Evolutionary conservation across 345 rosid genomes (phyloP).

Genomic region (Bruguiera parviflora): DNA sequence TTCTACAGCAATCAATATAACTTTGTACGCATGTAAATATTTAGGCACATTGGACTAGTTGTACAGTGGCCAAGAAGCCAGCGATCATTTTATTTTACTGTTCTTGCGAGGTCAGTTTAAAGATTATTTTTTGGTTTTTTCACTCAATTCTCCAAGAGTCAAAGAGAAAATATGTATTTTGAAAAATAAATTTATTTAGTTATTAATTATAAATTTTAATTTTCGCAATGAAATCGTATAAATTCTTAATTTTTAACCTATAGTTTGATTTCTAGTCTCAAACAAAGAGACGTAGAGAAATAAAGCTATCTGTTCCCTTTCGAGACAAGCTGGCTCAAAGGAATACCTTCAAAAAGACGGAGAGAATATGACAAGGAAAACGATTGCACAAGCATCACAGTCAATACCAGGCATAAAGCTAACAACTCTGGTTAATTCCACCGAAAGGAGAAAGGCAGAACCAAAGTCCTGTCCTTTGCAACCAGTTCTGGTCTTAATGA

Average conservation of each 20-base stretch:
- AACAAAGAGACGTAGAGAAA: background rate
- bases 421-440: background rate
- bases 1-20: background rate
- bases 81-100: too few relatives aligned
- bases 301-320: conserved; percentile 19
- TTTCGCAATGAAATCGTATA: background rate
- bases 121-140: too few relatives aligned
- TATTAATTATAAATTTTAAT: too few relatives aligned
- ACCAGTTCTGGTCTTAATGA: too few relatives aligned
- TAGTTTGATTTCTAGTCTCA: background rate
- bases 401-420: background rate
- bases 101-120: too few relatives aligned
- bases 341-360: conserved; percentile 22
- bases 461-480: background rate
- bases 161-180: too few relatives aligned
- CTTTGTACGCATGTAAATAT: background rate
- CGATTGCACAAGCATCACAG: background rate
- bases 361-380: conserved; percentile 14
- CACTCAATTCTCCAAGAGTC: too few relatives aligned
- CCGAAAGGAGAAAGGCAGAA: background rate
- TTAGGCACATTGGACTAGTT: background rate
- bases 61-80: too few relatives aligned
- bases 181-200: too few relatives aligned
- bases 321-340: conserved; percentile 9
- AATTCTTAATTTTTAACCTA: background rate